These are phyloP conservation scores for Aegilops speltoides DNA, from an alignment of 176 grass and related monocot species.

Conservation along the genomic window DNA sequence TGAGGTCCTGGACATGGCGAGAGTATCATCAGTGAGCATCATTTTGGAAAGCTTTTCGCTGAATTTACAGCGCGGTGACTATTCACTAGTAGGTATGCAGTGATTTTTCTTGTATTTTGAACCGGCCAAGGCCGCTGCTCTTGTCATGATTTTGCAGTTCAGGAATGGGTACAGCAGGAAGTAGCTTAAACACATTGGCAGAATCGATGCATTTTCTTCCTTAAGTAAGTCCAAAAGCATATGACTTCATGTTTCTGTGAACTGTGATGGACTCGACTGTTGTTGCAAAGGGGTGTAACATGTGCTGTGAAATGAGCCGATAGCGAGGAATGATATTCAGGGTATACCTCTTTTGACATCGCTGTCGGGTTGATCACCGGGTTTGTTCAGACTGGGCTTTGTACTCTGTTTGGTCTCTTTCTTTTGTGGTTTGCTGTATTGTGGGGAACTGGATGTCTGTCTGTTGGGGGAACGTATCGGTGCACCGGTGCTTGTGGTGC, in stretches of 20 bases:
- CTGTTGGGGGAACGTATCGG: too few relatives aligned
- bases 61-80: neutral
- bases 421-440: too few relatives aligned
- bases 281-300: neutral
- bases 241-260: neutral
- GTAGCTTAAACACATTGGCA: neutral
- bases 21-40: neutral
- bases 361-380: neutral
- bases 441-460: too few relatives aligned
- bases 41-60: slow-evolving; percentile 3
- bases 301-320: neutral
- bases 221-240: neutral
- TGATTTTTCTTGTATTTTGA: neutral
- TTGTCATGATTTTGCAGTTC: neutral
- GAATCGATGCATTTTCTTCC: neutral
- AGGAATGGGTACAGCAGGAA: slow-evolving; percentile 12
- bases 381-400: neutral
- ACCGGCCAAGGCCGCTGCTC: neutral
- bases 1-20: slow-evolving; percentile 5
- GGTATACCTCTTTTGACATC: neutral
- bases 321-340: neutral
- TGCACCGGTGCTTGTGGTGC: too few relatives aligned
- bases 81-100: neutral
- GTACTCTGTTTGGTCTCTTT: too few relatives aligned
- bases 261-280: neutral